Evolutionary conservation across 176 grass and related monocot species (phyloP), one percentile per base, ranked within the genome.

Genomic region (Coix lacrymajobi): DNA sequence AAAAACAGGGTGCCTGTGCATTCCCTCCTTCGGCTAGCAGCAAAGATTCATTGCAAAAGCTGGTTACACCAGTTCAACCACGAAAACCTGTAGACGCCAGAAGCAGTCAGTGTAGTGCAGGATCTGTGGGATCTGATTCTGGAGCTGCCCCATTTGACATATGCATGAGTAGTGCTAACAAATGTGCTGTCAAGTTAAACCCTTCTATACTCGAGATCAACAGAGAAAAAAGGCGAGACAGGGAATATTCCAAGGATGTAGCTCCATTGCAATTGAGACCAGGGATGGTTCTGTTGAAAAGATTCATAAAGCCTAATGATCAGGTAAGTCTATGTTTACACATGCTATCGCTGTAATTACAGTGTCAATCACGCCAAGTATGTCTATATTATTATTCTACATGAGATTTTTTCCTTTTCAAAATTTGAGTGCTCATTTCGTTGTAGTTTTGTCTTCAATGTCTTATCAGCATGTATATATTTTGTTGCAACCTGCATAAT

Each of bases 251-350:
- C 4, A 88, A 85, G 30, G 52, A 30, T 67, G 65, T 19, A 67
- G 3, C 48, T 83, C 28, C 24, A 19, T 7, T 58, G 11, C 80
- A 68, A 25, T 40, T 92, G 69, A 86, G 83, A 72, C 37, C 83
- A 77, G 86, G 83, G 31, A 92, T 92, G 90, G 75, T 92, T 74
- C 79, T 92, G 33, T 11, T 92, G 80, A 92, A 89, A 57, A 79
- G n/a, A 29, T 83, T 83, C 69, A 76, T 92, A 36, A 64, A 78
- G 41, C 79, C 54, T 33, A 20, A 66, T 26, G 86, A 89, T 76
- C 86, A 89, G 79, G 90, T 89, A 62, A 11, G n/a, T 11, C 34
- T 68, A 68, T 40, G 41, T 75, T 16, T 52, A 15, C 7, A 49
- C 46, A 60, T 24, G 11, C 24, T 61, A 25, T 41, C 65, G 39